These are phyloP conservation scores for Leishmania tropica DNA, from an alignment of 208 protist genomes.

Conservation along the genomic window DNA sequence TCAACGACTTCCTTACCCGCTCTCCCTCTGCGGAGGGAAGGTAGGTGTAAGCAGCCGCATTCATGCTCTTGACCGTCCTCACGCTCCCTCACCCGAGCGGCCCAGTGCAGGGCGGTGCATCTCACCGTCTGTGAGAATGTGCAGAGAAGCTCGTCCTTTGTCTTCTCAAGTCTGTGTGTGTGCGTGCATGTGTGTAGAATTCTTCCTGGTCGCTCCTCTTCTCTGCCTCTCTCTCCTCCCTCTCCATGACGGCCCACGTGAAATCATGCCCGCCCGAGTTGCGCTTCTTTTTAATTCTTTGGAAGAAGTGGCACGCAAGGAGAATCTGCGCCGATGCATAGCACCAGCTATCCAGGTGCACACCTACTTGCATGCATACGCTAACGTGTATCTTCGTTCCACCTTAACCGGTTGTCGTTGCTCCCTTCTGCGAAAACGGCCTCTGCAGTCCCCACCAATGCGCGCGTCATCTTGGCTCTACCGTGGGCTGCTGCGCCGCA, in stretches of 20 bases:
- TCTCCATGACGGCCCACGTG: neutral
- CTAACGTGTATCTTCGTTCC: neutral
- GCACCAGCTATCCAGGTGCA: neutral
- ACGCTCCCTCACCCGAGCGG: neutral
- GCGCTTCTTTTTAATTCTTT: neutral
- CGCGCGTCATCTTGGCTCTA: neutral
- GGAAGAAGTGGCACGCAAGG: neutral
- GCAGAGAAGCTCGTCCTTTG: neutral
- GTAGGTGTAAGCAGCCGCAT: neutral
- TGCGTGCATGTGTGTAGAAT: neutral
- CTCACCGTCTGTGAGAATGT: neutral
- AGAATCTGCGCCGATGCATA: neutral
- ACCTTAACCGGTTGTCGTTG: neutral
- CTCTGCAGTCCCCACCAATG: conserved; percentile 4
- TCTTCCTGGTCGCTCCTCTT: neutral
- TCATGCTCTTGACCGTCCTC: neutral
- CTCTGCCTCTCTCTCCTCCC: neutral
- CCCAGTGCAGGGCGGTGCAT: neutral
- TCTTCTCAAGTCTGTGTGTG: neutral
- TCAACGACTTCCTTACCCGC: neutral
- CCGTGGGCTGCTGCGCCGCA: neutral
- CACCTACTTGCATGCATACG: neutral
- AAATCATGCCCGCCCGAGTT: neutral
- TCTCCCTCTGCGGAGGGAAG: neutral
- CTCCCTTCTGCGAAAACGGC: too few relatives aligned